These are phyloP conservation scores for Rhizophagus sp. DNA, from an alignment of 192 early-diverging fungal genomes.

Conservation along the genomic window DNA sequence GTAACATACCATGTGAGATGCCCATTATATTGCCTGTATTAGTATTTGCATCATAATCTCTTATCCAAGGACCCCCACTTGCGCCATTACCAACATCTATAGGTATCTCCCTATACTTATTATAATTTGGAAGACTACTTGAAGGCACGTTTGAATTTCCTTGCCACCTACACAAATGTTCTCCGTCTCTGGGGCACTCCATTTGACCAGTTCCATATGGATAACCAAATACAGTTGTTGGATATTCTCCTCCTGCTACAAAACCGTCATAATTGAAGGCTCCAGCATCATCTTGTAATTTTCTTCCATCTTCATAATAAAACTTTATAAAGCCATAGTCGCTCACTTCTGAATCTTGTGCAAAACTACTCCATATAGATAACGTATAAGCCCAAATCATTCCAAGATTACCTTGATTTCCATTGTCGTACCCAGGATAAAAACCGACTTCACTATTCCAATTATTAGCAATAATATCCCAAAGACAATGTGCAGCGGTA, in stretches of 20 bases:
- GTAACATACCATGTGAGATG: background rate
- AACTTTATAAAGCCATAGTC: constrained; percentile 6
- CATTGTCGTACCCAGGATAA: constrained; percentile 4
- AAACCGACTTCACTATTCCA: background rate
- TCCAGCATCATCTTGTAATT: constrained; percentile 1
- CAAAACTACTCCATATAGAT: no score
- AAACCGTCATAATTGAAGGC: background rate
- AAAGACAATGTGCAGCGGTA: constrained; percentile 15
- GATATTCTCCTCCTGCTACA: background rate
- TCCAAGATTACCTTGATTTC: background rate
- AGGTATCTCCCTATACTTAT: background rate
- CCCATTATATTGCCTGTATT: background rate
- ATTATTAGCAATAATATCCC: background rate
- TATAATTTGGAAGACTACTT: background rate
- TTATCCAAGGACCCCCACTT: constrained; percentile 11
- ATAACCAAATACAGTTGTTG: background rate
- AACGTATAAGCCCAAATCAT: background rate
- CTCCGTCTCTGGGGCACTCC: background rate
- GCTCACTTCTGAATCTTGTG: no score
- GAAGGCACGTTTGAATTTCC: background rate
- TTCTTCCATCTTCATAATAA: background rate
- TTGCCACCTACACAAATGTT: background rate
- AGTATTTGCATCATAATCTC: background rate
- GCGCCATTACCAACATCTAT: background rate
- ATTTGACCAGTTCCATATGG: background rate